Conservation (phyloP, 176 grass and related monocot species). For the Triticum monococcum region DNA sequence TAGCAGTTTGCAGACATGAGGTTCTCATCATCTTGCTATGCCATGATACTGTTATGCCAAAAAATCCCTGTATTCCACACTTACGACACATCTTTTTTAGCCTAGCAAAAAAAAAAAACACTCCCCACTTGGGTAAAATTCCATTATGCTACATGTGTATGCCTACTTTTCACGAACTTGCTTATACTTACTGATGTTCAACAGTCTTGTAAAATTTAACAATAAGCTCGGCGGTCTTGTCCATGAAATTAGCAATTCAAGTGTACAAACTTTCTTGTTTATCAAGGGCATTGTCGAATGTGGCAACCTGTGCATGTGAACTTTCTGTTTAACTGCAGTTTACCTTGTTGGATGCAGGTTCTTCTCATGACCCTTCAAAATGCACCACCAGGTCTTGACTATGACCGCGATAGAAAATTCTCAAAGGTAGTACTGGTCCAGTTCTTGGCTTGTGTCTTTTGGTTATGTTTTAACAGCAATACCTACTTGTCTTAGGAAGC, state of each 20-base stretch:
- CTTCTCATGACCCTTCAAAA: conserved; percentile 86
- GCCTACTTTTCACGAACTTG: conserved; percentile 6
- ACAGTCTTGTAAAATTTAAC: background rate
- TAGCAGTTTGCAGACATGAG: conserved; percentile 16
- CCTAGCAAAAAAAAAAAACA: background rate
- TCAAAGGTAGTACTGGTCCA: conserved; percentile 70
- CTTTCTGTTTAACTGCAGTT: background rate
- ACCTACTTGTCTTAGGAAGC: conserved; percentile 55
- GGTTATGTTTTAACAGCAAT: conserved; percentile 55
- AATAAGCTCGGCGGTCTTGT: background rate
- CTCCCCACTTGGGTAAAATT: background rate
- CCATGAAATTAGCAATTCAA: background rate
- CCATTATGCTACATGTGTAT: background rate
- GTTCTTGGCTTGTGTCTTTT: conserved; percentile 24
- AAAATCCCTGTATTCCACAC: background rate
- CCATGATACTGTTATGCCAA: background rate
- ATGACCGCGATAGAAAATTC: conserved; percentile 79
- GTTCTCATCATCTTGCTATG: background rate
- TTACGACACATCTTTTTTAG: background rate
- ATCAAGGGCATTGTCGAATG: conserved; percentile 8
- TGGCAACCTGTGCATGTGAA: background rate
- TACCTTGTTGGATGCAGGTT: conserved; percentile 42
- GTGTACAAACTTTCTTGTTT: conserved; percentile 19
- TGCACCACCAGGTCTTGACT: conserved; percentile 80
- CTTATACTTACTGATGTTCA: background rate